A percentile compares a stretch with the other conserved stretches of the same genome.
Conservation (phyloP, 2,329 filamentous ascomycete genomes). For the Fusarium sp. region DNA sequence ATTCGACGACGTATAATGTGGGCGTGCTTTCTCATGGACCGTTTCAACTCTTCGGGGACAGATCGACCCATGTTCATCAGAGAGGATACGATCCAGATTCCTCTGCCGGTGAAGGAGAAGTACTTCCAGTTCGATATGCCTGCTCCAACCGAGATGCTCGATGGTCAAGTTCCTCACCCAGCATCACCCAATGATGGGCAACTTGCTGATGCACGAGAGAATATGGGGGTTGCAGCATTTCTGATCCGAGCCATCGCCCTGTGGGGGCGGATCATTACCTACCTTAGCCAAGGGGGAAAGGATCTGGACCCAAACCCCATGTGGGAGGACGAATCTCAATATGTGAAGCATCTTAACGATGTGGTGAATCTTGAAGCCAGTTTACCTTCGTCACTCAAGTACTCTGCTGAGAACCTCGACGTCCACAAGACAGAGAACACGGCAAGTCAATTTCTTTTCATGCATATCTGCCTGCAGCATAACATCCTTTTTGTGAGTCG, state of each 20-base stretch:
- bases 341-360: conserved; percentile 74
- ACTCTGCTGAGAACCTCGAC: conserved; percentile 83
- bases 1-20: conserved; percentile 96
- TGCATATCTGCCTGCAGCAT: conserved; percentile 91
- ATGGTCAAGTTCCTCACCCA: conserved; percentile 73
- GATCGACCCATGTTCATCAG: conserved; percentile 91
- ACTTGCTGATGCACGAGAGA: conserved; percentile 73
- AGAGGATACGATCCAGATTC: conserved; percentile 88
- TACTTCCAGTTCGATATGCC: conserved; percentile 92
- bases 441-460: conserved; percentile 90
- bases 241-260: conserved; percentile 85
- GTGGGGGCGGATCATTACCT: conserved; percentile 90
- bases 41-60: conserved; percentile 95
- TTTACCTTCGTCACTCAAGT: conserved; percentile 77
- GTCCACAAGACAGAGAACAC: conserved; percentile 85
- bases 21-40: conserved; percentile 97
- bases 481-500: conserved; percentile 90
- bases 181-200: conserved; percentile 71
- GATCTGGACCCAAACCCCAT: conserved; percentile 79
- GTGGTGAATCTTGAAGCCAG: conserved; percentile 74
- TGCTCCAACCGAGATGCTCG: conserved; percentile 83
- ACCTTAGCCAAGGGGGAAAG: conserved; percentile 89
- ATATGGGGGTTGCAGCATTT: conserved; percentile 95
- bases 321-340: conserved; percentile 85
- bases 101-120: conserved; percentile 88